Evolutionary conservation across 495 filamentous ascomycete species (phyloP), one percentile per base, ranked within the genome.

Genomic region (Tetracladium setigerum): DNA sequence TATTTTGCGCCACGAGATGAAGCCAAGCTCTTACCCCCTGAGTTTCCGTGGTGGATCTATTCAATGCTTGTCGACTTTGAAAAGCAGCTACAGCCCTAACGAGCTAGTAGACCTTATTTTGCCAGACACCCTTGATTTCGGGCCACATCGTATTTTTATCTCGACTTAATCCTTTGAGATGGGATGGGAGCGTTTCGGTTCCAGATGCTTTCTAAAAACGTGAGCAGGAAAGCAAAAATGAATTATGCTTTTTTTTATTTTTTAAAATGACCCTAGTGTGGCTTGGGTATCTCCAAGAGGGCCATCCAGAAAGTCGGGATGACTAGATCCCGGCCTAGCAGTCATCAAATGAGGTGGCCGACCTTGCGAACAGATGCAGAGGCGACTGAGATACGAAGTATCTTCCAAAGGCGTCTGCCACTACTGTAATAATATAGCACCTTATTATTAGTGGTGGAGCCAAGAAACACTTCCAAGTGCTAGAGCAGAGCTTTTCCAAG

Each of bases 401-500:
- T 27, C 22, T 27, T 27, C 22, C 22, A 27, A 3, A 3, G 3
- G 22, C 22, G 3, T 27, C 7, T 7, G 3, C 7, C 22, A 27
- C 22, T 27, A 27, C 22, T 27, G 3, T 7, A 3, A 27, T 7
- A 27, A 27, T 7, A 27, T 27, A 27, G n/a, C n/a, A n/a, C n/a
- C n/a, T n/a, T n/a, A n/a, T n/a, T n/a, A n/a, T n/a, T n/a, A n/a
- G n/a, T n/a, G n/a, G n/a, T n/a, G n/a, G n/a, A n/a, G n/a, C n/a
- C n/a, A n/a, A n/a, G n/a, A n/a, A n/a, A n/a, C n/a, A 27, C 22
- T 27, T 7, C 22, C 22, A 7, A 27, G 22, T 27, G 22, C 3
- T 27, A 88, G 56, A 83, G 77, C n/a, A 11, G 38, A 16, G 24
- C 39, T n/a, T 14, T 42, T 24, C 18, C 39, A 42, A 18, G 13